These are phyloP conservation scores for Juncus effusus DNA, from an alignment of 176 grass and related monocot genomes.

Conservation along the genomic window DNA sequence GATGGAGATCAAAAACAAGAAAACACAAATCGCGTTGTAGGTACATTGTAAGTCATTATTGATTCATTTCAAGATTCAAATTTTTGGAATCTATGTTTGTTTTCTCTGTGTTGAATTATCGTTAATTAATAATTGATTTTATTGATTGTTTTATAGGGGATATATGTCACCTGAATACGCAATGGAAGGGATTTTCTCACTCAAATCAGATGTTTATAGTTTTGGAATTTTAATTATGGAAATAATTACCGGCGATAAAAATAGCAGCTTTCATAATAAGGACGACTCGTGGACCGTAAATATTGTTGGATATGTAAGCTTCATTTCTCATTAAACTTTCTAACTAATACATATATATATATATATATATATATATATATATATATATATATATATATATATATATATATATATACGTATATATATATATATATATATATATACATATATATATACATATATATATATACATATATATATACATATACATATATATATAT, in stretches of 20 bases:
- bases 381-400: too few relatives aligned
- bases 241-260: slow-evolving; percentile 47
- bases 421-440: too few relatives aligned
- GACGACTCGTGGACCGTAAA: slow-evolving; percentile 34
- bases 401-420: too few relatives aligned
- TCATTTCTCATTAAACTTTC: not conserved
- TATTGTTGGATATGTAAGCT: slow-evolving; percentile 55
- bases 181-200: slow-evolving; percentile 53
- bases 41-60: slow-evolving; percentile 40
- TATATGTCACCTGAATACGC: slow-evolving; percentile 67
- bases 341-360: too few relatives aligned
- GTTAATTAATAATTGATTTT: not conserved
- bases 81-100: too few relatives aligned
- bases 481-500: too few relatives aligned
- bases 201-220: slow-evolving; percentile 62
- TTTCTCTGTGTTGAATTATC: too few relatives aligned
- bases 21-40: slow-evolving; percentile 47
- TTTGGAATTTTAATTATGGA: slow-evolving; percentile 48
- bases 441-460: too few relatives aligned
- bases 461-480: too few relatives aligned
- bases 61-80: too few relatives aligned
- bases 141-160: slow-evolving; percentile 22
- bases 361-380: too few relatives aligned
- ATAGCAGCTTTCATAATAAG: slow-evolving; percentile 34
- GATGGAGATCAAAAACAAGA: slow-evolving; percentile 50